Conservation (phyloP, 1,284 basidiomycete species). For the Mycena citricolor region DNA sequence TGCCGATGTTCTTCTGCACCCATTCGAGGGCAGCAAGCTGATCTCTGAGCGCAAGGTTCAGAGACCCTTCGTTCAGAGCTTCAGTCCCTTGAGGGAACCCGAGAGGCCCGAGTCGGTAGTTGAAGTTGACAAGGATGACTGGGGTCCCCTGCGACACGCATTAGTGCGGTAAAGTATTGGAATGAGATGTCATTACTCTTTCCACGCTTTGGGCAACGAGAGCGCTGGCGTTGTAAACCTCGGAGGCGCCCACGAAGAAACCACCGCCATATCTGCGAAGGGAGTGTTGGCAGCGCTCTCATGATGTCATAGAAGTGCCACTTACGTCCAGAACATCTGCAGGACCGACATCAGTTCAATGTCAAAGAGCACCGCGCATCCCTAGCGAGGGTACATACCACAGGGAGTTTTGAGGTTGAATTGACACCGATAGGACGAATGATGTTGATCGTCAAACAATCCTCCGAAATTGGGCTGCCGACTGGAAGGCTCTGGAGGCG, state of each 20-base stretch:
- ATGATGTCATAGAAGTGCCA: background rate
- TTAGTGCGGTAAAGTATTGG: background rate
- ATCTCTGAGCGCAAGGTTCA: constrained; percentile 37
- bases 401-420: constrained; percentile 23
- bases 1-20: constrained; percentile 36
- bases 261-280: constrained; percentile 12
- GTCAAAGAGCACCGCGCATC: background rate
- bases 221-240: background rate
- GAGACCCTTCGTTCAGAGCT: constrained; percentile 25
- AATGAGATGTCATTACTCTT: constrained; percentile 6
- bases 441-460: constrained; percentile 27
- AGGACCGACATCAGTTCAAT: background rate
- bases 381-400: constrained; percentile 13
- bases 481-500: constrained; percentile 28
- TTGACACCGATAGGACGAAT: constrained; percentile 23
- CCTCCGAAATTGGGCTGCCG: constrained; percentile 20
- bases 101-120: constrained; percentile 42
- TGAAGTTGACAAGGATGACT: constrained; percentile 37
- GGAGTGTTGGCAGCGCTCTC: background rate
- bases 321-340: constrained; percentile 21
- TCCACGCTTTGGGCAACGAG: constrained; percentile 2
- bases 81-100: constrained; percentile 39
- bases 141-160: constrained; percentile 13
- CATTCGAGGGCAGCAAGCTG: constrained; percentile 34
- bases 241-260: constrained; percentile 2